A percentile compares a stretch with the other conserved stretches of the same genome.
phyloP scores from a whole-genome alignment of 73 alveolate genomes.

The Symbiodinium natans region DNA sequence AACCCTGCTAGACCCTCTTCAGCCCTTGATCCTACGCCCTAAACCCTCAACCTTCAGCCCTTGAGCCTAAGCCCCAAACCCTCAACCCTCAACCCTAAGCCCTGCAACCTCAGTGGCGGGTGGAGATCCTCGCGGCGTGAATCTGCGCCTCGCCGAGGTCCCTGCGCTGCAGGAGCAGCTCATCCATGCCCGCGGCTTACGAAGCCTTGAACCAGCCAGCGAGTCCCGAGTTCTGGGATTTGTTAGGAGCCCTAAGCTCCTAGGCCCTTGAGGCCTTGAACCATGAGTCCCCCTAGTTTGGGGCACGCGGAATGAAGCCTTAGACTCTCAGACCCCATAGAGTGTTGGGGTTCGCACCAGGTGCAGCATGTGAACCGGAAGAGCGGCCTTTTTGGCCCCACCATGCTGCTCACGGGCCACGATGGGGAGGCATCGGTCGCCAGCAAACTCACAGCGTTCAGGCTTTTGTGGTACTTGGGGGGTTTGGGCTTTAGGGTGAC shows the following conservation, averaged over 20 bases:
- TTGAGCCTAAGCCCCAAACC: no score
- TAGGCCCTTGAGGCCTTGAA: neutral
- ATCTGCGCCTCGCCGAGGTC: constrained; percentile 23
- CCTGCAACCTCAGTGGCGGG: neutral
- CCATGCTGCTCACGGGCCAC: constrained; percentile 93
- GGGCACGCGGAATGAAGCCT: neutral
- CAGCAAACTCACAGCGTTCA: no score
- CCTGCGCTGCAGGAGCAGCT: constrained; percentile 93
- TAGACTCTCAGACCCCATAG: neutral
- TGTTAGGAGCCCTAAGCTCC: neutral
- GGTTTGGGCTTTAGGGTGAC: no score
- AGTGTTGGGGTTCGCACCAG: neutral
- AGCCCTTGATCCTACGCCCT: no score
- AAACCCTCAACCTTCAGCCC: no score
- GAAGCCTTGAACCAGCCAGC: no score
- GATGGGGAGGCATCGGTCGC: constrained; percentile 76
- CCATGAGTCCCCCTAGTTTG: no score
- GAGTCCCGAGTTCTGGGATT: no score
- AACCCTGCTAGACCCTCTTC: neutral
- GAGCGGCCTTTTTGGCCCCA: constrained; percentile 89
- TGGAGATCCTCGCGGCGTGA: neutral
- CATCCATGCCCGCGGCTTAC: constrained; percentile 33
- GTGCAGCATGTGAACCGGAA: constrained; percentile 92
- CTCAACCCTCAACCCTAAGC: no score
- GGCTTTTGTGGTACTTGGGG: no score